Evolutionary conservation across 495 filamentous ascomycete genomes (phyloP).

Genomic region (Tuber borchii): DNA sequence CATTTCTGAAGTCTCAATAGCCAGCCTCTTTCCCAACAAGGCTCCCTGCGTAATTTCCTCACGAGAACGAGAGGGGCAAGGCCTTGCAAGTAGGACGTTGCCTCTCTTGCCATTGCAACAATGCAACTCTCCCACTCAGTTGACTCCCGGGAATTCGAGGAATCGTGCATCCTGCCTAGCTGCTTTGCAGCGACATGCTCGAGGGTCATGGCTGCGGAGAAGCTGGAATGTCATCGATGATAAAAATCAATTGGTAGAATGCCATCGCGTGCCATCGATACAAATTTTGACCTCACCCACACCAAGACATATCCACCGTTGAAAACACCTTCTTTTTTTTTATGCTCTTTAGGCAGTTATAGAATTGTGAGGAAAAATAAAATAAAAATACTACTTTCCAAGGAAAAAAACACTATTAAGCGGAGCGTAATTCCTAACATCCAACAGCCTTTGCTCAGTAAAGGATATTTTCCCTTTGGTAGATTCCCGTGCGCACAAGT

Average conservation of each 20-base stretch:
- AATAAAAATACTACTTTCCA: neutral
- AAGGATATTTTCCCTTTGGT: neutral
- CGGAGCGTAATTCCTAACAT: neutral
- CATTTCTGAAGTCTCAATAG: neutral
- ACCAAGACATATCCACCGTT: neutral
- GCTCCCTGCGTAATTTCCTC: neutral
- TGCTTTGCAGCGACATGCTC: neutral
- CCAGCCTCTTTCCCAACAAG: neutral
- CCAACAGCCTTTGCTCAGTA: neutral
- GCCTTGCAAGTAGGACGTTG: no score
- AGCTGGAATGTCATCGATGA: neutral
- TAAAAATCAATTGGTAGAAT: neutral
- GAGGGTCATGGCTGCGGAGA: neutral
- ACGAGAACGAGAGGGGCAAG: no score
- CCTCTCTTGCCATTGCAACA: neutral
- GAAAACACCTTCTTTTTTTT: no score
- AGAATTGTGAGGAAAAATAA: neutral
- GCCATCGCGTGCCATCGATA: neutral
- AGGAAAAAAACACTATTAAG: neutral
- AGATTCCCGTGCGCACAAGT: neutral
- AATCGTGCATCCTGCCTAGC: neutral
- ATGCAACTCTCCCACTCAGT: neutral
- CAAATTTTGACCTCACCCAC: neutral
- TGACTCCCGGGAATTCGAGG: neutral
- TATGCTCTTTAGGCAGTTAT: neutral